Base-by-base conservation (phyloP, 768 basidiomycete species). In the Lentinula sp. region DNA sequence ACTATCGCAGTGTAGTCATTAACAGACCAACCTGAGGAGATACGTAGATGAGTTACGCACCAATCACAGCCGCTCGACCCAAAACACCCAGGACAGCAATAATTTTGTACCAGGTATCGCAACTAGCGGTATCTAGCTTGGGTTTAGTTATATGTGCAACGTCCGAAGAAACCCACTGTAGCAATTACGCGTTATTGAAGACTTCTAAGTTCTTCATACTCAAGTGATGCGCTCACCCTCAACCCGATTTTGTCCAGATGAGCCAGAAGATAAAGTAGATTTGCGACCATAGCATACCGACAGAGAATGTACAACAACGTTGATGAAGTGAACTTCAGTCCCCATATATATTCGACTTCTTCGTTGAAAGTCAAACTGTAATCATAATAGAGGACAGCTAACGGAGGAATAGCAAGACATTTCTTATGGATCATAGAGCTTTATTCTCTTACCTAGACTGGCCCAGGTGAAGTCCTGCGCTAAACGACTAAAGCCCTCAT, bases 311-410 rank as follows among this genome's bases (percentile, higher is more conserved):
- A 74, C 13, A 74, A 66, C 70, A 74, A 37, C 1, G 71, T 75
- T 8, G 70, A 71, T 10, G 70, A 31, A 10, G 68, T 60, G 23
- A 74, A 66, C 48, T 60, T 65, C 23, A 65, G 48, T 28, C 48
- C 45, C 75, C 74, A 75, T 8, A 76, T 67, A 49, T 73, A 72
- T 48, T 67, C 61, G 40, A 76, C 65, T 55, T 75, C 73, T 49
- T 61, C 60, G 4, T 66, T 59, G 42, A 74, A 67, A 2, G 73
- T 74, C 23, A 74, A 61, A 40, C 63, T 63, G 50, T 71, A 75
- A 58, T 75, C 74, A 42, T 72, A 75, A 50, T 68, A 75, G 5
- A 75, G 50, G 0, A 74, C 56, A 7, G 69, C 72, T 72, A 15
- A 21, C 5, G 13, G 16, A n/a, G 9, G 35, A 56, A 56, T 8